Conservation (phyloP, 176 grass and related monocot species). For the Oryza coarctata region DNA sequence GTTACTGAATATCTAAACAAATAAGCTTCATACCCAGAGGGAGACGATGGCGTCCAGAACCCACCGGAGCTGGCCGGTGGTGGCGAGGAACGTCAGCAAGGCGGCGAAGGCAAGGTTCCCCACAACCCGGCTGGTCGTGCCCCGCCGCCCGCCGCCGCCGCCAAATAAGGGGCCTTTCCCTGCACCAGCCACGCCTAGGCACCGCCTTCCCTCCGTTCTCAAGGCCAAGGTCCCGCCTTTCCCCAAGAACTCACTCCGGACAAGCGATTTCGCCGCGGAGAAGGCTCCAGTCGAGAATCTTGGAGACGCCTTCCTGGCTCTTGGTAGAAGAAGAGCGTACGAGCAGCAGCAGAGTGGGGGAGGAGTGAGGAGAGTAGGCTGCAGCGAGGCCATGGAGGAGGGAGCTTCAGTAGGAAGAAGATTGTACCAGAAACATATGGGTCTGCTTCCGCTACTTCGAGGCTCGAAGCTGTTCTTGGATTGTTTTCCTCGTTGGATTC, state of each 20-base stretch:
- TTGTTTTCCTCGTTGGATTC: background rate
- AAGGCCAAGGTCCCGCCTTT: constrained; percentile 38
- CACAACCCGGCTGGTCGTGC: constrained; percentile 45
- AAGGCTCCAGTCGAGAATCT: constrained; percentile 18
- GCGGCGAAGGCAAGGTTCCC: constrained; percentile 78
- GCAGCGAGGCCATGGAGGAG: constrained; percentile 40
- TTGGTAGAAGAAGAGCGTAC: background rate
- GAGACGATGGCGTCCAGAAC: constrained; percentile 89
- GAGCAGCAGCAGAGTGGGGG: constrained; percentile 39
- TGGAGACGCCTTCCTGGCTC: constrained; percentile 10
- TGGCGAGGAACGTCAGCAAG: constrained; percentile 68
- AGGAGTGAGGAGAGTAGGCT: background rate
- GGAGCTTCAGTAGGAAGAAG: background rate
- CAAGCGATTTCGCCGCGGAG: constrained; percentile 6
- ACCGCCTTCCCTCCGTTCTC: constrained; percentile 27
- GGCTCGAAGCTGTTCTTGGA: background rate
- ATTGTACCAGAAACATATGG: background rate
- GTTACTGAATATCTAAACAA: background rate
- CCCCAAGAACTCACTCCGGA: constrained; percentile 26
- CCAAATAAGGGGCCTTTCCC: constrained; percentile 73
- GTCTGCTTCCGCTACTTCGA: background rate
- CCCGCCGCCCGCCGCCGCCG: constrained; percentile 51
- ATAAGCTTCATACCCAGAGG: constrained; percentile 72
- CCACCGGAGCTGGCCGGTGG: constrained; percentile 87
- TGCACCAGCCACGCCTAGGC: constrained; percentile 34